Evolutionary conservation across 23 red algal genomes (phyloP).

Genomic region (Gracilariopsis chorda): DNA sequence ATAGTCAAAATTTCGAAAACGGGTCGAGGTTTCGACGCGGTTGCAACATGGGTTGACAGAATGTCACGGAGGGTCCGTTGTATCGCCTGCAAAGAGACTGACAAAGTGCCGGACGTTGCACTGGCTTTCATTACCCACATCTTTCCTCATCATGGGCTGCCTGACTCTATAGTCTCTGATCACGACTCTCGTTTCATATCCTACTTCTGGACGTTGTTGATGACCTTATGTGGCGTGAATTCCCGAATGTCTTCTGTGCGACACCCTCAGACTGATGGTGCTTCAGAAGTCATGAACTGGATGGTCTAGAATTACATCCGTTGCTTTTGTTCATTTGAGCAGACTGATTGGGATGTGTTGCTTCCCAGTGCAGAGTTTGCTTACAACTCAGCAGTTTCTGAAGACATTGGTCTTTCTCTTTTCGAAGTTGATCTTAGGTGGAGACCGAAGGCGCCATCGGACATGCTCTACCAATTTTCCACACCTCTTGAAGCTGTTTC

Average conservation of each 20-base stretch:
- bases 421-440: slow-evolving; percentile 24
- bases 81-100: background rate
- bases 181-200: slow-evolving; percentile 1
- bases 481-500: background rate
- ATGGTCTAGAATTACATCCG: background rate
- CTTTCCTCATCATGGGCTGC: background rate
- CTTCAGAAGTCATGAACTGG: slow-evolving; percentile 32
- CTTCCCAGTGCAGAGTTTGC: slow-evolving; percentile 24
- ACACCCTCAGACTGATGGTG: slow-evolving; percentile 17
- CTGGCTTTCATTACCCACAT: background rate
- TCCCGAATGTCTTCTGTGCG: background rate
- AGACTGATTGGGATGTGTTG: background rate
- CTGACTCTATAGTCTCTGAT: background rate
- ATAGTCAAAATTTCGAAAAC: background rate
- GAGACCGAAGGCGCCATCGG: background rate
- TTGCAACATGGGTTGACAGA: background rate
- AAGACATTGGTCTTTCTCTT: background rate
- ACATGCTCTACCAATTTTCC: background rate
- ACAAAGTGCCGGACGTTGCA: background rate
- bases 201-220: background rate
- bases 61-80: slow-evolving; percentile 10
- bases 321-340: background rate
- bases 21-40: background rate
- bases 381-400: slow-evolving; percentile 11
- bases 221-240: background rate